Base-by-base conservation (phyloP, 148 eudicot species). In the Nyssa sinensis region DNA sequence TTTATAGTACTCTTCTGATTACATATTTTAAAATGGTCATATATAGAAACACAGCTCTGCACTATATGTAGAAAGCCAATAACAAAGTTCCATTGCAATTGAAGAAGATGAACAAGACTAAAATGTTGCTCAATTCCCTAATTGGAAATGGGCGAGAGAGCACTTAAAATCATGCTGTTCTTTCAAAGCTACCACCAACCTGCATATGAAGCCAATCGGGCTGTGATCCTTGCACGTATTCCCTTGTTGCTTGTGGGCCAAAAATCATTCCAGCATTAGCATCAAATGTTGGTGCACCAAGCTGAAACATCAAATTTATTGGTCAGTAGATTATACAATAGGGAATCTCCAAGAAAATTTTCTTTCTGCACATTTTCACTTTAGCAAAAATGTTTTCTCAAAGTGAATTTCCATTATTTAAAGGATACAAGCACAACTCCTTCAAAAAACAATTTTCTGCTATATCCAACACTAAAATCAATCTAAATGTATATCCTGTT, bases 201-300 rank as follows among this genome's bases (percentile, higher is more conserved):
- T 94, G 97, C 93, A 94, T 94, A 78, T 88, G 95, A 61, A 94
- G 90, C 98, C 98, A 94, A 61, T 94, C 96, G 3, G 87, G 75
- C 59, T 87, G 92, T 19, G 88, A 59, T 74, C 84, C 88, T 75
- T 85, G 87, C 64, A 79, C 75, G 60, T 85, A 86, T 77, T 90
- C 98, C 78, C 91, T 84, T 70, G 88, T 81, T 62, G 87, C 85
- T 81, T 90, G 93, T 31, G 90, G 59, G 31, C 86, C 86, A 64
- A 78, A 87, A 66, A 90, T 69, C 84, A 91, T 83, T 31, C 86
- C 92, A 37, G 82, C 72, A 21, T 89, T 74, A 19, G 90, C 80
- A 74, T 94, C 94, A 78, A 86, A 90, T 44, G 90, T 39, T 17
- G 86, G 76, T 14, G 83, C 66, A 5, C 84, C 88, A 5, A 90